phyloP scores from a whole-genome alignment of 2,329 filamentous ascomycete species.

The Colletotrichum orchidophilum region DNA sequence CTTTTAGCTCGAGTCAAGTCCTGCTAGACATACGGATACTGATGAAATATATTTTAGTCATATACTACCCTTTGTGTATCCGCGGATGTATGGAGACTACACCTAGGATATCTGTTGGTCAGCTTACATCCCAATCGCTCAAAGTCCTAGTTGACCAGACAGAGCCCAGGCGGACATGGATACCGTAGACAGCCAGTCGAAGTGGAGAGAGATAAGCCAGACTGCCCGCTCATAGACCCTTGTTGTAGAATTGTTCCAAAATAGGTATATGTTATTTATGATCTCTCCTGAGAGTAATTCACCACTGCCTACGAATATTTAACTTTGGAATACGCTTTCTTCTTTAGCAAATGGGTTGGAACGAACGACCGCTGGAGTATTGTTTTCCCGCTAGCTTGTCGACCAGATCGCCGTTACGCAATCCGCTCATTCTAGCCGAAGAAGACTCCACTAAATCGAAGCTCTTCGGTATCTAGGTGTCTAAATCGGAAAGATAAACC shows the following conservation, averaged over 20 bases:
- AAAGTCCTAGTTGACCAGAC: not conserved
- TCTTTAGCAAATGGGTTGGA: not conserved
- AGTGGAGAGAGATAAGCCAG: not conserved
- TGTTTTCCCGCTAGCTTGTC: not conserved
- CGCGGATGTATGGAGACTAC: not conserved
- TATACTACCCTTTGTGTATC: not conserved
- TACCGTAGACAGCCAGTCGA: not conserved
- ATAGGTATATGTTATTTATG: not conserved
- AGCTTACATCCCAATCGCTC: not conserved
- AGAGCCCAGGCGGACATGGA: not conserved
- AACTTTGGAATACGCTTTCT: not conserved
- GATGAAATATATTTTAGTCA: not conserved
- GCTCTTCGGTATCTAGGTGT: not conserved
- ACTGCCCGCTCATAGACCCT: not conserved
- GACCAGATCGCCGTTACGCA: not conserved
- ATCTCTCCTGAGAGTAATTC: not conserved
- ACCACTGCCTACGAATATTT: not conserved
- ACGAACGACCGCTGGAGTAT: not conserved
- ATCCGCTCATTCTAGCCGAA: not conserved
- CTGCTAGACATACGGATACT: not conserved
- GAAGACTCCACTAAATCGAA: slow-evolving; percentile 18
- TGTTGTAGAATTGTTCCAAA: not conserved
- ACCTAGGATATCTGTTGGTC: not conserved
- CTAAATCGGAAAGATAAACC: not conserved
- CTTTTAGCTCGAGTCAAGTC: not conserved